Evolutionary conservation across 805 yeast genomes (phyloP).

Genomic region (Ascoidea rubescens): DNA sequence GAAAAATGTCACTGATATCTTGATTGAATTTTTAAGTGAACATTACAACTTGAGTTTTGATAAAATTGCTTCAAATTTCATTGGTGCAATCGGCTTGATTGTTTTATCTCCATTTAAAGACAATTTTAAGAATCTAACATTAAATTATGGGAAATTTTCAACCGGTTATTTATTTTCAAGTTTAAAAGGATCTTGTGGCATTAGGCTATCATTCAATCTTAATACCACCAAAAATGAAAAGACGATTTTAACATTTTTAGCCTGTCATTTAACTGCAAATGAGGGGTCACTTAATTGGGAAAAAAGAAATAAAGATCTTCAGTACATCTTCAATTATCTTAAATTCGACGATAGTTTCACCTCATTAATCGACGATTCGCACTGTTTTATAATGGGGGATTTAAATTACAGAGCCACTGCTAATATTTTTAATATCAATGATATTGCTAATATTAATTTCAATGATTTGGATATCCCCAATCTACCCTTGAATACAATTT

Average conservation of each 20-base stretch:
- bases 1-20: conserved; percentile 18
- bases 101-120: conserved; percentile 28
- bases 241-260: conserved; percentile 43
- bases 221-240: conserved; percentile 8
- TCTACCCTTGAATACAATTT: conserved; percentile 2
- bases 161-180: conserved; percentile 50
- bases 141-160: conserved; percentile 22
- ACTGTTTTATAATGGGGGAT: conserved; percentile 72
- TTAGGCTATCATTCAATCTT: conserved; percentile 29
- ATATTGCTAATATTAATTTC: conserved; percentile 9
- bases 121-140: conserved; percentile 18
- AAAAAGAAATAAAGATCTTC: conserved; percentile 39
- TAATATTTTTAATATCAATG: conserved; percentile 12
- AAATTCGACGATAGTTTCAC: conserved; percentile 45
- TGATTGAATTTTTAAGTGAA: conserved; percentile 21
- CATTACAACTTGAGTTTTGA: conserved; percentile 27
- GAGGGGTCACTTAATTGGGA: conserved; percentile 42
- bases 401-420: conserved; percentile 56
- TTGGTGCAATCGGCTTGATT: conserved; percentile 47
- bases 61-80: conserved; percentile 26
- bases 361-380: conserved; percentile 36
- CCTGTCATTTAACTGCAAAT: conserved; percentile 64
- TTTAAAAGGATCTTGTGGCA: conserved; percentile 63
- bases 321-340: conserved; percentile 34
- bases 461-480: conserved; percentile 5